Conservation (phyloP, 2,329 filamentous ascomycete species). For the Whalleya microplaca region DNA sequence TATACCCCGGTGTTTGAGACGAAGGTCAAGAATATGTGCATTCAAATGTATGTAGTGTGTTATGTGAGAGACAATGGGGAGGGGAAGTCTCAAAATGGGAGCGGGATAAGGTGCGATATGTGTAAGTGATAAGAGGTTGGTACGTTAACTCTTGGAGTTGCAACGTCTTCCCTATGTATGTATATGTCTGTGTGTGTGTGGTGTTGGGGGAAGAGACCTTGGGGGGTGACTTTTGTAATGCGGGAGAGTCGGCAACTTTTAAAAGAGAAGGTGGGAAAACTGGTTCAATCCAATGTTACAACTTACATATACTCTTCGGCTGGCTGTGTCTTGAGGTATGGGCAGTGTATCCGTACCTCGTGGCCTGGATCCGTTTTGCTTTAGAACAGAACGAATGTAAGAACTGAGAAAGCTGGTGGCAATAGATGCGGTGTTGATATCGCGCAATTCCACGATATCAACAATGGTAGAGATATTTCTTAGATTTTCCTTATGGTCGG, state of each 20-base stretch:
- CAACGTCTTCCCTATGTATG: slow-evolving; percentile 11
- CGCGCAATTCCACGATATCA: slow-evolving; percentile 32
- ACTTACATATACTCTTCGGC: slow-evolving; percentile 24
- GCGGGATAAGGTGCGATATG: slow-evolving; percentile 25
- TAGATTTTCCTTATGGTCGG: slow-evolving; percentile 32
- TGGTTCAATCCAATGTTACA: slow-evolving; percentile 14
- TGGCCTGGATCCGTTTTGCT: slow-evolving; percentile 29
- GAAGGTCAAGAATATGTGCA: slow-evolving; percentile 25
- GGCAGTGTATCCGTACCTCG: slow-evolving; percentile 10
- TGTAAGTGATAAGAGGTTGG: slow-evolving; percentile 34
- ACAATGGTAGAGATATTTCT: slow-evolving; percentile 31
- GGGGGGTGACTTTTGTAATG: slow-evolving; percentile 19
- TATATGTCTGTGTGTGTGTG: slow-evolving; percentile 14
- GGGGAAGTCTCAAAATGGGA: slow-evolving; percentile 26
- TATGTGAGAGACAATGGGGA: slow-evolving; percentile 30
- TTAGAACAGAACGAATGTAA: slow-evolving; percentile 3
- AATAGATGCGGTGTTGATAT: slow-evolving; percentile 21
- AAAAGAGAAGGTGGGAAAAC: slow-evolving; percentile 17
- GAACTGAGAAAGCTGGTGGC: slow-evolving; percentile 13
- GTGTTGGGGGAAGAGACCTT: slow-evolving; percentile 11
- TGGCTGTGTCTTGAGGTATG: slow-evolving; percentile 14
- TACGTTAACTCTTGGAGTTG: slow-evolving; percentile 15
- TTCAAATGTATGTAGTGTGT: slow-evolving; percentile 21
- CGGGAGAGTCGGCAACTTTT: slow-evolving; percentile 28
- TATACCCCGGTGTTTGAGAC: slow-evolving; percentile 25